Percentiles rank a stretch among this genome's conserved stretches.
phyloP scores from a whole-genome alignment of 108 stramenopile species.

The Nitzschia inconspicua region DNA sequence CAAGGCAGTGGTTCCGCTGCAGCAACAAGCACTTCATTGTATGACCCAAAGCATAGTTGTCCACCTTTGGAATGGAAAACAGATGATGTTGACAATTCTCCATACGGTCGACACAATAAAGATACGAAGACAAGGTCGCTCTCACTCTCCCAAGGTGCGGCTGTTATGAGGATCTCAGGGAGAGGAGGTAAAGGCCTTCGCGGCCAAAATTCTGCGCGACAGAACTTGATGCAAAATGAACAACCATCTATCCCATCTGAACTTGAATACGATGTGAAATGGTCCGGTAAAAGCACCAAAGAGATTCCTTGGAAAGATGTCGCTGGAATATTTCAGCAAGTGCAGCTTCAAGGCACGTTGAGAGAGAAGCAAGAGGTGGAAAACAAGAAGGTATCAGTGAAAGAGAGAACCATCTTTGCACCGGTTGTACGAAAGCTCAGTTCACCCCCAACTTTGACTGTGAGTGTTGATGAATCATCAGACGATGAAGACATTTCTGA shows the following conservation, averaged over 20 bases:
- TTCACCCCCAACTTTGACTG: slow-evolving; percentile 15
- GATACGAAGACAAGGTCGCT: slow-evolving; percentile 24
- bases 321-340: slow-evolving; percentile 67
- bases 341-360: slow-evolving; percentile 39
- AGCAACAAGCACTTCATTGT: slow-evolving; percentile 41
- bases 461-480: slow-evolving; percentile 39
- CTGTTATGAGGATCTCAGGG: slow-evolving; percentile 12
- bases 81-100: slow-evolving; percentile 46
- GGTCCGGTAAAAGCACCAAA: slow-evolving; percentile 40
- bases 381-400: slow-evolving; percentile 22
- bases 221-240: neutral
- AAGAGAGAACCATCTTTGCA: slow-evolving; percentile 62
- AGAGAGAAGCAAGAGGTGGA: slow-evolving; percentile 34
- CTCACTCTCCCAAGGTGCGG: slow-evolving; percentile 27
- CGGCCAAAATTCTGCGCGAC: neutral
- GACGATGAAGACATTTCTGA: slow-evolving; percentile 74
- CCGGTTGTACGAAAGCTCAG: slow-evolving; percentile 56
- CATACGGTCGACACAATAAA: slow-evolving; percentile 57
- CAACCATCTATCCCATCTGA: neutral
- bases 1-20: slow-evolving; percentile 61
- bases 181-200: slow-evolving; percentile 19
- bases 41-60: slow-evolving; percentile 63
- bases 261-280: neutral
- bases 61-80: slow-evolving; percentile 55
- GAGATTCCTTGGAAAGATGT: slow-evolving; percentile 76